Percentiles rank a stretch among this genome's conserved stretches.
Conservation (phyloP, 768 basidiomycete genomes). For the Lactarius pseudohatsudake region DNA sequence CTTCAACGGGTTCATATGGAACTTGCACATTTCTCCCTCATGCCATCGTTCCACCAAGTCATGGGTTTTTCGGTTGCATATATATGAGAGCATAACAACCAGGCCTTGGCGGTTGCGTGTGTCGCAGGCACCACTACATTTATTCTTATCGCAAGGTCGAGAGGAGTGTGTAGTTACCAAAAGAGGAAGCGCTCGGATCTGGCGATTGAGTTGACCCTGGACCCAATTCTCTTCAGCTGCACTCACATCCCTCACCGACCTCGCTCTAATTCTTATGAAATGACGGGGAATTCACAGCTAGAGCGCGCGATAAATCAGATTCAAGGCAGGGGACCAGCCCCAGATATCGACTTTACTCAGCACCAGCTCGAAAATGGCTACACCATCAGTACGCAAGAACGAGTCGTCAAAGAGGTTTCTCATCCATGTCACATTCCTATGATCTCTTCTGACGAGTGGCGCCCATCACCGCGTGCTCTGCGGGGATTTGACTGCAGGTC, state of each 20-base stretch:
- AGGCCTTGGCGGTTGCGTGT: too few species aligned
- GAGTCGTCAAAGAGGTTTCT: constrained; percentile 92
- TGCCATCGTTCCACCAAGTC: too few species aligned
- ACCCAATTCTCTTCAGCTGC: not conserved
- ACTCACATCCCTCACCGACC: not conserved
- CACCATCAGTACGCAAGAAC: constrained; percentile 88
- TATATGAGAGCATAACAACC: too few species aligned
- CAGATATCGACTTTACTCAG: constrained; percentile 85
- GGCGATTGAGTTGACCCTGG: constrained; percentile 8
- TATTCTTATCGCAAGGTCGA: too few species aligned
- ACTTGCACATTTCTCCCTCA: too few species aligned
- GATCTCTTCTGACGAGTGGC: not conserved
- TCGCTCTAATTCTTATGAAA: constrained; percentile 10
- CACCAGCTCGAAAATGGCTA: constrained; percentile 92
- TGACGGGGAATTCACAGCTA: constrained; percentile 45
- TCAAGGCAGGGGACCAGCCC: constrained; percentile 47
- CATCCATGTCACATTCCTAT: not conserved
- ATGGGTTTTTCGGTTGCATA: too few species aligned
- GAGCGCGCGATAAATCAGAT: constrained; percentile 70
- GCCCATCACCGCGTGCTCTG: not conserved
- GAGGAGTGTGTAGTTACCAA: not conserved
- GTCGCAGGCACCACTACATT: too few species aligned
- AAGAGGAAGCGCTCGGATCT: constrained; percentile 8
- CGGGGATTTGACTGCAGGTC: constrained; percentile 52
- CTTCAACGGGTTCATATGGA: too few species aligned